phyloP scores from a whole-genome alignment of 129 eudicot species.

The Saposhnikovia divaricata region DNA sequence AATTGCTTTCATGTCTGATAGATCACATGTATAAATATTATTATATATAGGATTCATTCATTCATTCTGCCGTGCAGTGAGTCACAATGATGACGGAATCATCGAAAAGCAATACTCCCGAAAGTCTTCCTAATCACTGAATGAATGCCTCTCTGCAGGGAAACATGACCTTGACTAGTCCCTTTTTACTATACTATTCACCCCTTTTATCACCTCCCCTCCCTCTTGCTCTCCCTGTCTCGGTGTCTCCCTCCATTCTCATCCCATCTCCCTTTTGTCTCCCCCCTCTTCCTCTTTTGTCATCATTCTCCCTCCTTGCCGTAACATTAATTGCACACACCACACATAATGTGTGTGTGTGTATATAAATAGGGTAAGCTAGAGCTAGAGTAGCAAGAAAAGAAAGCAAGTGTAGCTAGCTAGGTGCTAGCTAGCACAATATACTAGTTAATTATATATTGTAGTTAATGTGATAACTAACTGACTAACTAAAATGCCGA shows the following conservation, averaged over 20 bases:
- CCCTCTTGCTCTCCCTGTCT: neutral
- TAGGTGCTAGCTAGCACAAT: neutral
- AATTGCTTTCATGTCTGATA: conserved; percentile 9
- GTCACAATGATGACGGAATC: conserved; percentile 28
- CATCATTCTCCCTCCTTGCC: neutral
- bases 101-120: conserved; percentile 8
- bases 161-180: conserved; percentile 18
- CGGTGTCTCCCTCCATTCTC: conserved; percentile 3
- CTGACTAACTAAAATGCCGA: neutral
- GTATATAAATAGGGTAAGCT: conserved; percentile 9
- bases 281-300: neutral
- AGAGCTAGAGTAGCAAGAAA: neutral
- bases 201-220: neutral
- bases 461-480: too few relatives aligned
- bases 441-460: too few relatives aligned
- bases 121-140: neutral
- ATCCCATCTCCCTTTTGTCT: neutral
- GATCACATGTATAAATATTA: neutral
- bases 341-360: neutral
- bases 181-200: neutral
- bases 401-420: too few relatives aligned
- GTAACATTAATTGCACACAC: neutral
- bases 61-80: conserved; percentile 18
- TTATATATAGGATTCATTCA: neutral
- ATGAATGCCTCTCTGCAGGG: conserved; percentile 20